phyloP scores from a whole-genome alignment of 805 yeast genomes.

The Blastobotrys peoriensis region DNA sequence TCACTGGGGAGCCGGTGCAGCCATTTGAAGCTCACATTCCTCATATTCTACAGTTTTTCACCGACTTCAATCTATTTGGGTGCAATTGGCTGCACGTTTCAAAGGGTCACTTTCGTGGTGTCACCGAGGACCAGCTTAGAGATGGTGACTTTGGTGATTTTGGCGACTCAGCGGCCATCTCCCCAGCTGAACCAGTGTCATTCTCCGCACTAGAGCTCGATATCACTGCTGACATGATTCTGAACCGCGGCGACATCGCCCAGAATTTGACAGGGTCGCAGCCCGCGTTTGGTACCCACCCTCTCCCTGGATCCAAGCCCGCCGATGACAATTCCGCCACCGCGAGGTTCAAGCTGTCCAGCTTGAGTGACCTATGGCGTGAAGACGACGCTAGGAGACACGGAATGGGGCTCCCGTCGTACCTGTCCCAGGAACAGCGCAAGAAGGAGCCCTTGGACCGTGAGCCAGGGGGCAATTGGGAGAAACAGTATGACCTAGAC shows the following conservation, averaged over 20 bases:
- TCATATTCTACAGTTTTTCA: conserved; percentile 63
- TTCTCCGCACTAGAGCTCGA: conserved; percentile 59
- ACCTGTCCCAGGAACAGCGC: not conserved
- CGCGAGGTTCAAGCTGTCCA: conserved; percentile 10
- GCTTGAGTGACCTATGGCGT: conserved; percentile 42
- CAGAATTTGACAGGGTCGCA: conserved; percentile 23
- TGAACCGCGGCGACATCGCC: conserved; percentile 40
- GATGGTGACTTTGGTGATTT: not conserved
- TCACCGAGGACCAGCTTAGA: conserved; percentile 9
- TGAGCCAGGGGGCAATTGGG: not conserved
- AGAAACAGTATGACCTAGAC: not conserved
- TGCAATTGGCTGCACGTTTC: conserved; percentile 65
- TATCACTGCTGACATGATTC: conserved; percentile 51
- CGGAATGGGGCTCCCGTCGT: conserved; percentile 1
- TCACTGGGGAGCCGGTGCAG: conserved; percentile 37
- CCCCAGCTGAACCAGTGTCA: not conserved
- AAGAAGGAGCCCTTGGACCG: not conserved
- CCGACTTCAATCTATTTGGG: conserved; percentile 80
- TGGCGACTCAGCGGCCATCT: conserved; percentile 8
- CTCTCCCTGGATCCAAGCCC: not conserved
- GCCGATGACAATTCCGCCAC: not conserved
- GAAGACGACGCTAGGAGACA: conserved; percentile 35
- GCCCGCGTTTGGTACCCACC: not conserved
- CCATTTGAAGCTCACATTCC: conserved; percentile 82
- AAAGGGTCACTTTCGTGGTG: conserved; percentile 15